Evolutionary conservation across 2,329 filamentous ascomycete species (phyloP), one percentile per base, ranked within the genome.

Genomic region (Fusarium mangiferae): DNA sequence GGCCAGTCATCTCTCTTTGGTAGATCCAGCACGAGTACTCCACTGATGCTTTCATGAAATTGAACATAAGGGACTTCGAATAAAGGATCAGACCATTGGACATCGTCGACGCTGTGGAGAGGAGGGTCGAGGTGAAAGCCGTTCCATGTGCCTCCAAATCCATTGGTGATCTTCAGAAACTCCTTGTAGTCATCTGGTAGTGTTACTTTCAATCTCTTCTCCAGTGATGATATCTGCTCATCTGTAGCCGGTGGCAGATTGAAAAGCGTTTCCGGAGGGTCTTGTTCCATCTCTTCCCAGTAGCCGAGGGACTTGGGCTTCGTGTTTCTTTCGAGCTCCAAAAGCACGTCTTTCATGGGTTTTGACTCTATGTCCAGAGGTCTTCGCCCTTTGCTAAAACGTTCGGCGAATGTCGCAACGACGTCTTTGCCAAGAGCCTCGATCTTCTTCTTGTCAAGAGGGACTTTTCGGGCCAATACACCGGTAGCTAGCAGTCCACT

Each of bases 181-280:
- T 70, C 65, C 8, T 77, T 77, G 20, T 75, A 75, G 35, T 76
- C 74, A 4, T 56, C 48, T n/a, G 75, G 75, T 0, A 76, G 35
- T 2, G 35, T 39, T 0, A 49, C 18, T 2, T 60, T 44, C 10
- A 76, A 44, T 22, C n/a, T 75, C 12, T 52, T 33, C 39, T 76
- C 74, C 0, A 77, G 62, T 5, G 42, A 51, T 1, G 28, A 46
- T 6, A 76, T 74, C 28, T 75, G 66, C n/a, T 72, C 64, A 10
- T 76, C 64, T 0, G 70, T 75, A 3, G 74, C 72, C 8, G 72
- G 57, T 0, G 72, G 72, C 4, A 61, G 11, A 11, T 75, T 22
- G 18, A 73, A 76, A 10, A 77, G 68, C 20, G 74, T 66, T 26
- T 62, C 60, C 1, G 75, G 75, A 3, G 60, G 52, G 2, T 67